Conservation (phyloP, 1,139 yeast species). For the Yamadazyma dendronema region DNA sequence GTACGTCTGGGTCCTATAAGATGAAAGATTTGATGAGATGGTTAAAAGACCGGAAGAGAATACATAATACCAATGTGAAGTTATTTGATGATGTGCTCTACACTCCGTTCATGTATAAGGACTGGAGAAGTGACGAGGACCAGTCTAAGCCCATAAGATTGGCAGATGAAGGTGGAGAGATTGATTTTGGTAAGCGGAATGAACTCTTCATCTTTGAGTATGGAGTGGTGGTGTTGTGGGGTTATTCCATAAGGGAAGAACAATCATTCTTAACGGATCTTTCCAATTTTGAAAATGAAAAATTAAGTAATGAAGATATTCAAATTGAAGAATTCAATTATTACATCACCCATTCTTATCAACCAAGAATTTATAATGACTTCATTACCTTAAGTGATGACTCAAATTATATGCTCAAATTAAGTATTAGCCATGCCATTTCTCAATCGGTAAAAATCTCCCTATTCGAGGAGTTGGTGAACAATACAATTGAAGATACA, state of each 20-base stretch:
- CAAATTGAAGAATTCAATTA: constrained; percentile 94
- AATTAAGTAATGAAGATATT: constrained; percentile 84
- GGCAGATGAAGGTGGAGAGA: constrained; percentile 94
- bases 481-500: constrained; percentile 93
- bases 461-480: constrained; percentile 89
- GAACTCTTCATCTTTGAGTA: constrained; percentile 89
- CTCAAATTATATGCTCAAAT: constrained; percentile 82
- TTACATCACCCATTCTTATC: constrained; percentile 88
- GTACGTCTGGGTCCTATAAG: constrained; percentile 89
- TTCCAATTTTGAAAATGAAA: constrained; percentile 87
- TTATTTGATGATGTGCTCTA: constrained; percentile 91
- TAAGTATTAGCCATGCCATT: constrained; percentile 86
- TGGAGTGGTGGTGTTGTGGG: constrained; percentile 96
- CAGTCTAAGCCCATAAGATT: constrained; percentile 55
- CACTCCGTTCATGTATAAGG: constrained; percentile 83
- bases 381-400: constrained; percentile 91
- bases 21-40: constrained; percentile 86
- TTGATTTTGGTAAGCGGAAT: constrained; percentile 73
- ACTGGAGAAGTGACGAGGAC: constrained; percentile 56
- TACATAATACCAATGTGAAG: constrained; percentile 78
- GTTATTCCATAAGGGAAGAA: constrained; percentile 82
- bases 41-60: constrained; percentile 74
- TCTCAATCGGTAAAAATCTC: constrained; percentile 95
- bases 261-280: constrained; percentile 77
- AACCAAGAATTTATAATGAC: constrained; percentile 93